These are phyloP conservation scores for Apostasia ramifera DNA, from an alignment of 106 monocot genomes.

Conservation along the genomic window DNA sequence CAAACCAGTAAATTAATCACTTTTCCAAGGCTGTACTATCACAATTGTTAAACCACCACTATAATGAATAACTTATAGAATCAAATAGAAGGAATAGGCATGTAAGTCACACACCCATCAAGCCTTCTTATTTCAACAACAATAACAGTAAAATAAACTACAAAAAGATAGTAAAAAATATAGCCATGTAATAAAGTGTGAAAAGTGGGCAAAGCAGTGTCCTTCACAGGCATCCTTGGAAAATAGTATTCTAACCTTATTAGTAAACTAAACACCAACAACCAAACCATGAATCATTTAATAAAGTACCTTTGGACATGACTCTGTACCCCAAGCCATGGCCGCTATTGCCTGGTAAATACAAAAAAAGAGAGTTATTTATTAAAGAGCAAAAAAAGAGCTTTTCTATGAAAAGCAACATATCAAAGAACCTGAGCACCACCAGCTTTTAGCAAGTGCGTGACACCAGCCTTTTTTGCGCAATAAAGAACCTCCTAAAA, in stretches of 20 bases:
- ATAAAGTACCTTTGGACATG: conserved; percentile 88
- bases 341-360: conserved; percentile 72
- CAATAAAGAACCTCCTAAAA: conserved; percentile 92
- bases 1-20: too few species aligned
- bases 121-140: neutral
- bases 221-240: neutral
- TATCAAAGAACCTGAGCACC: conserved; percentile 75
- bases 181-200: neutral
- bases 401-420: neutral
- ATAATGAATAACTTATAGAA: too few species aligned
- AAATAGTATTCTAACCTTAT: neutral
- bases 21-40: too few species aligned
- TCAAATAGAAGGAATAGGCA: too few species aligned
- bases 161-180: conserved; percentile 2
- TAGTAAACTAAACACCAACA: neutral
- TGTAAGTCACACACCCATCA: neutral
- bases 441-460: conserved; percentile 92
- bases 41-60: too few species aligned
- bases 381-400: neutral
- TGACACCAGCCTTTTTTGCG: conserved; percentile 94
- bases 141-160: neutral
- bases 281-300: neutral
- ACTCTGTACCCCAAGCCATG: conserved; percentile 94
- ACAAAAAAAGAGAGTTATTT: neutral
- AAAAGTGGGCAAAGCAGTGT: neutral